Evolutionary conservation across 1,284 basidiomycete species (phyloP).

Genomic region (Cryptococcus wingfieldii): DNA sequence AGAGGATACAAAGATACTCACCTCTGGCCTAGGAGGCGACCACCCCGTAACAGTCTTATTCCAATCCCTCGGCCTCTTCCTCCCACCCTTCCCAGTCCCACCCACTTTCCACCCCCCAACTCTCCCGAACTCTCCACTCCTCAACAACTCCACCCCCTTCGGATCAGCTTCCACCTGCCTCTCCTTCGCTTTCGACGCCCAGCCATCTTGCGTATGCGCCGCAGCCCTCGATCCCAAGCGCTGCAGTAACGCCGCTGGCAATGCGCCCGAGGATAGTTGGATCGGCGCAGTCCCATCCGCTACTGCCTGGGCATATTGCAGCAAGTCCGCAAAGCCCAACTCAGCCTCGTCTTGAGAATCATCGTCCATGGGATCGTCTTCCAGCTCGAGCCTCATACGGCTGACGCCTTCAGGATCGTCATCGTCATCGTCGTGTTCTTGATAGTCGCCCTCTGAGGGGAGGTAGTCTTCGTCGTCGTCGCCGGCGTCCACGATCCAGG

Average conservation of each 20-base stretch:
- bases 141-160: slow-evolving; percentile 65
- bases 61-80: slow-evolving; percentile 10
- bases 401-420: slow-evolving; percentile 19
- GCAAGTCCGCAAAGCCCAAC: not conserved
- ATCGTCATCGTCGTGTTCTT: slow-evolving; percentile 24
- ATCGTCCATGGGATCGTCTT: slow-evolving; percentile 22
- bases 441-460: slow-evolving; percentile 8
- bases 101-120: slow-evolving; percentile 17
- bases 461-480: not conserved
- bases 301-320: not conserved
- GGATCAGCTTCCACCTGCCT: slow-evolving; percentile 62
- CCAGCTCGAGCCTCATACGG: slow-evolving; percentile 19
- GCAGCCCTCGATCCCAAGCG: not conserved
- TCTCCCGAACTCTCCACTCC: slow-evolving; percentile 80
- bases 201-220: not conserved
- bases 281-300: not conserved
- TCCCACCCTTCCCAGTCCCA: slow-evolving; percentile 2
- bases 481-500: not conserved
- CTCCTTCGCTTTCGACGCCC: slow-evolving; percentile 3
- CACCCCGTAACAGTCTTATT: slow-evolving; percentile 12
- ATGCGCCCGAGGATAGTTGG: not conserved
- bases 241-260: not conserved
- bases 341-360: slow-evolving; percentile 12
- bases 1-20: not conserved
- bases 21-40: slow-evolving; percentile 6